Base-by-base conservation (phyloP, 441 rosid genomes). In the Eutrema salsugineum region DNA sequence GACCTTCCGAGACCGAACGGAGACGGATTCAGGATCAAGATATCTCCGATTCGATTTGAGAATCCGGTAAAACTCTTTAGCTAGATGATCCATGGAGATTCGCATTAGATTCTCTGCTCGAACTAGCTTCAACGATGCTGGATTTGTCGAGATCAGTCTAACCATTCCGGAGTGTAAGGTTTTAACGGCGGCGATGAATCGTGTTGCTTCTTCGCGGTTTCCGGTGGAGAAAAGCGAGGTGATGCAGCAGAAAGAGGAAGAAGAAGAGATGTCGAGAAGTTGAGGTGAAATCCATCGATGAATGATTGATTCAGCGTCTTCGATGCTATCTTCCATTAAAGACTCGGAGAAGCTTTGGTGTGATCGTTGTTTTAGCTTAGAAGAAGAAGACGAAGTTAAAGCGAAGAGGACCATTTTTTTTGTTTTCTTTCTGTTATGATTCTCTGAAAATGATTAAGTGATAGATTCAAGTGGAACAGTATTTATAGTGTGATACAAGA, bases 1-100 rank as follows among this genome's bases (percentile, higher is more conserved):
- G 12, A 24, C 7, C 1, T 57, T 5, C 24, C 54, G 54, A 22
- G 91, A 86, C 17, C 75, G 84, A 10, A 73, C 40, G 0, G 94
- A 91, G 35, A 90, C 84, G 0, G 93, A 94, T 56, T 87, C 97
- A 0, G 82, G 78, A 15, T 83, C 89, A 2, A 82, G 76, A 53
- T 68, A 33, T 3, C 70, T 80, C 12, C 83, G 65, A 8, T 78
- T 81, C 0, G 85, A 60, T 54, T 84, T 91, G 33, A 93, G 68
- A 35, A 89, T 85, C 36, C 68, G 81, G 58, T 83, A 80, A 50
- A 93, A 88, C 80, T 93, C 98, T 68, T 57, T 86, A 32, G 86
- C 80, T 0, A 93, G 81, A 40, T 87, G 70, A 54, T 80, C 85
- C 88, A 93, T 86, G 32, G 97, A 91, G 14, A 50, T 51, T 14